phyloP scores from a whole-genome alignment of 305 asterid genomes.

The Withania somnifera region DNA sequence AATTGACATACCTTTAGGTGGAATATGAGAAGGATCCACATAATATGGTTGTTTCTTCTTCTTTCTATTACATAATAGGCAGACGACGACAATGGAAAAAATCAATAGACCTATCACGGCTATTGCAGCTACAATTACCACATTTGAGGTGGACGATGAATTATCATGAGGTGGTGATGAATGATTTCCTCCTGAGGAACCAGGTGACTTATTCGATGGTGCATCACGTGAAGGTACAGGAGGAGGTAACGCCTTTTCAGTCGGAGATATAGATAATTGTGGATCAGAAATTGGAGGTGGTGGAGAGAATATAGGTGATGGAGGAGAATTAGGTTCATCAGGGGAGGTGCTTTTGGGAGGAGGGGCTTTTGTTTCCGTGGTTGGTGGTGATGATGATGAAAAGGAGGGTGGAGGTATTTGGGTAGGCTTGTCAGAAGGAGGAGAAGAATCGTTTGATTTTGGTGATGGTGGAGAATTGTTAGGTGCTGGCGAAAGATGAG shows the following conservation, averaged over 20 bases:
- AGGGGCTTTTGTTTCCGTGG: constrained; percentile 1
- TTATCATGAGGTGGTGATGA: not conserved
- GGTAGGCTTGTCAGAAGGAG: constrained; percentile 1
- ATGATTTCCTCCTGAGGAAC: not conserved
- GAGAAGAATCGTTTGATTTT: not conserved
- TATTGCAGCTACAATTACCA: constrained; percentile 7
- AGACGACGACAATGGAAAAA: constrained; percentile 13
- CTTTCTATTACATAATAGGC: constrained; percentile 20
- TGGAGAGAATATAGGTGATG: constrained; percentile 10
- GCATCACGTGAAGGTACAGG: constrained; percentile 2
- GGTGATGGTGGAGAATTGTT: not conserved
- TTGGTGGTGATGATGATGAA: constrained; percentile 6
- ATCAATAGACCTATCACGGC: constrained; percentile 7
- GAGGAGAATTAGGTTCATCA: not conserved
- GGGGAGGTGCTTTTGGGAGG: constrained; percentile 4
- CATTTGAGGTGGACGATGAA: not conserved
- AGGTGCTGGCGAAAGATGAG: constrained; percentile 7
- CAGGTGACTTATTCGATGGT: not conserved
- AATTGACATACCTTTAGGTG: constrained; percentile 11
- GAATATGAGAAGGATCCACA: constrained; percentile 13
- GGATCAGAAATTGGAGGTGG: constrained; percentile 1
- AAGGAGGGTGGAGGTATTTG: constrained; percentile 4
- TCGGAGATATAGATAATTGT: not conserved
- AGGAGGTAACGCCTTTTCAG: not conserved
- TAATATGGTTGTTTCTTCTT: constrained; percentile 29